Base-by-base conservation (phyloP, 2,329 filamentous ascomycete species). In the Bipolaris sorokiniana region DNA sequence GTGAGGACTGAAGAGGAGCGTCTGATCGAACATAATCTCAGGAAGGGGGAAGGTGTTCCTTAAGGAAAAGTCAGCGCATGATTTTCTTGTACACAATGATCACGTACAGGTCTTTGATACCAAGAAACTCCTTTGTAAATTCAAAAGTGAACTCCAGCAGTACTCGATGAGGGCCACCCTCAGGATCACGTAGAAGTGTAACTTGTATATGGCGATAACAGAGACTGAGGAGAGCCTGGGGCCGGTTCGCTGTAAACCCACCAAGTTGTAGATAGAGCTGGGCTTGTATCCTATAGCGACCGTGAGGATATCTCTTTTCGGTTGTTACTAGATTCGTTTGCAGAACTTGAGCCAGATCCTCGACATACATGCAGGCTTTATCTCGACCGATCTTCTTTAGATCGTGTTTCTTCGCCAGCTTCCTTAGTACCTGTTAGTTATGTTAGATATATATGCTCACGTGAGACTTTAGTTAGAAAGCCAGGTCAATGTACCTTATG, bases 11-110 rank as follows among this genome's bases (percentile, higher is more conserved):
- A 76, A 71, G 47, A 72, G 58, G 26, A 77, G 67, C 15, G 67
- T 68, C n/a, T 65, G 51, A 51, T 77, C 60, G 46, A 65, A 75
- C 16, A 75, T 73, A 51, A 75, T 69, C 54, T 76, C 60, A 15
- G 62, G 65, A 47, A 76, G 67, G 38, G 56, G 56, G 44, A 74
- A 76, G 33, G 61, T 65, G 58, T 75, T 75, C 16, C 46, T 49
- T 48, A 54, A 13, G 13, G 1, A 38, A 45, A 18, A 50, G 6
- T 54, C 10, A 23, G 22, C 7, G 3, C 26, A 50, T 33, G 23
- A 45, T 15, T 45, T 37, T 49, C 13, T 45, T 37, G 3, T n/a
- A 42, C 11, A 37, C 5, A 48, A 48, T 23, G 38, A 53, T 46
- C 0, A 48, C 34, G 34, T 26, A 48, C 15, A 38, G 10, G 15